Evolutionary conservation across 331 rosid genomes (phyloP).

Genomic region (Prunus yedoensis): DNA sequence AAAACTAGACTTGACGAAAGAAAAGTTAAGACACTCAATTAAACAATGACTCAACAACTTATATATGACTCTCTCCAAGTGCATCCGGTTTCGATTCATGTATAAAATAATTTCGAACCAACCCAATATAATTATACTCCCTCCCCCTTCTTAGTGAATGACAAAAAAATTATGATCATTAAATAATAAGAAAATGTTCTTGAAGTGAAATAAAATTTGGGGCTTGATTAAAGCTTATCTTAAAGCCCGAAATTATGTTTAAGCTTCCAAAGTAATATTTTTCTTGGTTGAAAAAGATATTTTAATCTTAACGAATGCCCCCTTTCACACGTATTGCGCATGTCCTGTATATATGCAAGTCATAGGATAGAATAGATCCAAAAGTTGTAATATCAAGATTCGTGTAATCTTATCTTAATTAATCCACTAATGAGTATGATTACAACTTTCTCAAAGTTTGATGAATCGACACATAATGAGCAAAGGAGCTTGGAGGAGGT

Average conservation of each 20-base stretch:
- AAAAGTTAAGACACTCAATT: no score
- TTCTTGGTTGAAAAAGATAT: neutral
- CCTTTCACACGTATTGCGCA: neutral
- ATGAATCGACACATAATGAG: neutral
- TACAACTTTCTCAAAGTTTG: neutral
- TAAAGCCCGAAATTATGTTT: neutral
- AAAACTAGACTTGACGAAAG: no score
- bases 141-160: no score
- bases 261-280: neutral
- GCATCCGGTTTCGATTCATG: fast-evolving
- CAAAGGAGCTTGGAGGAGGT: no score
- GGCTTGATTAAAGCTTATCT: neutral
- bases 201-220: neutral
- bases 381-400: neutral
- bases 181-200: neutral
- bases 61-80: no score
- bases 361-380: neutral
- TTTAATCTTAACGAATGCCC: neutral
- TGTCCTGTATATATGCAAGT: neutral
- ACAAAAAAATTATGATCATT: neutral
- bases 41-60: no score
- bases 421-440: neutral
- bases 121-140: no score
- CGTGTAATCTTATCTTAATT: conserved; percentile 13
- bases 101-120: no score